A percentile compares a stretch with the other conserved stretches of the same genome.
These are phyloP conservation scores for Coemansia sp. DNA, from an alignment of 192 early-diverging fungal genomes.

Conservation along the genomic window DNA sequence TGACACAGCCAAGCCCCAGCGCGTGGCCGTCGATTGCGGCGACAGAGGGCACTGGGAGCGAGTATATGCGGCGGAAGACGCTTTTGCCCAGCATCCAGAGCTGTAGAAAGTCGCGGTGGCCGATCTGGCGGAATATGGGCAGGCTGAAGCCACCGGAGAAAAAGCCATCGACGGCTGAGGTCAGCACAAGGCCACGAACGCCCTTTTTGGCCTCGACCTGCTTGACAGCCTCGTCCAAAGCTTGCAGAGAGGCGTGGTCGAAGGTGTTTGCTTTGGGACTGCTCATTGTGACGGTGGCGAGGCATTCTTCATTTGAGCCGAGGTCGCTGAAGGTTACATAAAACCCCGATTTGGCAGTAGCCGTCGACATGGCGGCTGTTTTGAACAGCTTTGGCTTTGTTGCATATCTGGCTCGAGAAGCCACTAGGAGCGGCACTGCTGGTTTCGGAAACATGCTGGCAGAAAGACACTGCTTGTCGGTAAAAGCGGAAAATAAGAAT, in stretches of 20 bases:
- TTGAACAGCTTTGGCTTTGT: not conserved
- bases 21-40: constrained; percentile 44
- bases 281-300: constrained; percentile 37
- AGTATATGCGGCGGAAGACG: constrained; percentile 35
- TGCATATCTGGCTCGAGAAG: not conserved
- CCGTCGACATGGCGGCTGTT: not conserved
- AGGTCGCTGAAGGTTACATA: constrained; percentile 28
- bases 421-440: not conserved
- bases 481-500: not conserved
- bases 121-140: constrained; percentile 15
- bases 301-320: constrained; percentile 10
- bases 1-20: constrained; percentile 32
- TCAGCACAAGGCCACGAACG: constrained; percentile 35
- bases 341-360: constrained; percentile 11
- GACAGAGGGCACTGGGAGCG: constrained; percentile 34
- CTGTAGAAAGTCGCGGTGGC: constrained; percentile 16
- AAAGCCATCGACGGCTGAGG: constrained; percentile 23
- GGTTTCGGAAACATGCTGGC: not conserved
- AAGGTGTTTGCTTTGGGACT: constrained; percentile 36
- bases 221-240: constrained; percentile 17
- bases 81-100: constrained; percentile 19
- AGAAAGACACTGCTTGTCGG: not conserved
- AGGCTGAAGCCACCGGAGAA: constrained; percentile 41
- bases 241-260: constrained; percentile 19
- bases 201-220: constrained; percentile 14